Base-by-base conservation (phyloP, 1,139 yeast genomes). In the Nakaseomyces sp. region DNA sequence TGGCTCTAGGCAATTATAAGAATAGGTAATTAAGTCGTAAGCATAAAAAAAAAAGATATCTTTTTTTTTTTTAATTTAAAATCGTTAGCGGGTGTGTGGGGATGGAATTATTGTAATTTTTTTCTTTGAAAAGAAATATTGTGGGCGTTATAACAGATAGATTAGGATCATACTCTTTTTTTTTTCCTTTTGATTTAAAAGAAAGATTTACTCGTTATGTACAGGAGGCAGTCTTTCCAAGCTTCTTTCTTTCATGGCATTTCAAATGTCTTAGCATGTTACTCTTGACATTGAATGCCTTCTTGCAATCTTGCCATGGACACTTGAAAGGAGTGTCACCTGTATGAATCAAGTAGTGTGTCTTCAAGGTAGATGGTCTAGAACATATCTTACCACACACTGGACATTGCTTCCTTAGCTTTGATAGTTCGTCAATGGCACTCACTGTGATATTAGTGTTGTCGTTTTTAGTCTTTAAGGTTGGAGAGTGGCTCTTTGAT, bases 261-360 rank as follows among this genome's bases (percentile, higher is more conserved):
- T 77, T 78, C 54, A 75, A 72, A 61, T 87, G 96, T 52, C 96
- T 69, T 9, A 86, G 73, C 79, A 87, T 76, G 61, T 87, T 87
- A 41, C 88, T 79, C 52, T 86, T 77, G 18, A 87, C 96, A 32
- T 81, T 74, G 61, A 87, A 87, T n/a, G 73, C 58, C 51, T 83
- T 76, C 1, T 80, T 81, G 61, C 96, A 87, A 26, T 74, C 74
- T 1, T 67, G 69, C 77, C 82, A 79, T n/a, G 75, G 73, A 61
- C 96, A 87, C 50, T 68, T 69, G 65, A 77, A 85, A 16, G 93
- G 87, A 58, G 84, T 85, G 58, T 84, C 95, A 3, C 96, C 96
- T 0, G 96, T 86, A 62, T 87, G 96, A 8, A 88, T 80, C 58
- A 84, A 79, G 62, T 76, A 73, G 65, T 87, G 96, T 2, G 93